These are phyloP conservation scores for Xylaria multiplex DNA, from an alignment of 2,329 filamentous ascomycete species.

Conservation along the genomic window DNA sequence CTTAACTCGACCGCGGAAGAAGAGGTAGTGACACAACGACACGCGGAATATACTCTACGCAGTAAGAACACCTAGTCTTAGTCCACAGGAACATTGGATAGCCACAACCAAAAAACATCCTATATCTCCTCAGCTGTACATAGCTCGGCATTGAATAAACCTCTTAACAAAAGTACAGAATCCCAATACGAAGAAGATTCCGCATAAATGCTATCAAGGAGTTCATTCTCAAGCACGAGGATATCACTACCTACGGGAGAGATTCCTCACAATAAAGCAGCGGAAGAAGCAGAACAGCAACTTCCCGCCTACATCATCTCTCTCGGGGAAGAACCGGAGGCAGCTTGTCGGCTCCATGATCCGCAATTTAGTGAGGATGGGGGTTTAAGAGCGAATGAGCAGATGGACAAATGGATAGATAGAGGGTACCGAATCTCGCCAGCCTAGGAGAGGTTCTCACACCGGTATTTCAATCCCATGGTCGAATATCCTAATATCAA, in stretches of 20 bases:
- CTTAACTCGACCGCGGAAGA: background rate
- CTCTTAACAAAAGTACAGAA: slow-evolving; percentile 1
- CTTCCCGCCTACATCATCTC: background rate
- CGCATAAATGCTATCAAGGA: slow-evolving; percentile 37
- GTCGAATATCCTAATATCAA: too few species aligned
- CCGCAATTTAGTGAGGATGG: slow-evolving; percentile 10
- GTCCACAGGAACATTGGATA: background rate
- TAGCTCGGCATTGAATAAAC: background rate
- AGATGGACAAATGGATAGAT: too few species aligned
- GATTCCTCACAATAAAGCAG: slow-evolving; percentile 15
- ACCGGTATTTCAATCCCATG: too few species aligned
- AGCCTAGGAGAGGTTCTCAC: too few species aligned
- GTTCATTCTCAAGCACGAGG: slow-evolving; percentile 38
- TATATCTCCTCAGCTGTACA: too few species aligned
- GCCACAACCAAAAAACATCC: background rate
- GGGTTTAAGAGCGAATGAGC: background rate
- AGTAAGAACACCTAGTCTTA: slow-evolving; percentile 1
- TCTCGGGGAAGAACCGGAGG: slow-evolving; percentile 7
- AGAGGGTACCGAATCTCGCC: too few species aligned
- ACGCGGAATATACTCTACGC: background rate
- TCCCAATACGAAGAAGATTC: slow-evolving; percentile 28
- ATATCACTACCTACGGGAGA: slow-evolving; percentile 38
- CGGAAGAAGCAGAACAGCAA: background rate
- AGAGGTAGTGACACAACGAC: background rate
- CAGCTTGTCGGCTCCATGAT: background rate